Base-by-base conservation (phyloP, 78 protist species). In the Parvularia atlantis region DNA sequence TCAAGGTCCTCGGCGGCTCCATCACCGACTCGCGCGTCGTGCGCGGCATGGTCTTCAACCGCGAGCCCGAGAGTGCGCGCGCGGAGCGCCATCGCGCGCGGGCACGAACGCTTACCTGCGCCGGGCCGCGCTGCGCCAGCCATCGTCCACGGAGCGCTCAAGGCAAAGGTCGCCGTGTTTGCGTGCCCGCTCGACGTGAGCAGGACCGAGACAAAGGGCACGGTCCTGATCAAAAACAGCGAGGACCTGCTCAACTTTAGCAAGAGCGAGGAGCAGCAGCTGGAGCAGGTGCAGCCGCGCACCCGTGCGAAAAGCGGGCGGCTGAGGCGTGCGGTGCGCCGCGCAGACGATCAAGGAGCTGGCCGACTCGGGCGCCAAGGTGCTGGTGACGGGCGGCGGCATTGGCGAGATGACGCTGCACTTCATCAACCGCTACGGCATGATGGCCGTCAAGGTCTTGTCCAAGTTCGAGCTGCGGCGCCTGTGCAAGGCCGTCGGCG, bases 401-500 rank as follows among this genome's bases (percentile, higher is more conserved):
- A 75, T 95, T 41, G 82, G 96, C 57, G 99, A 97, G 39, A 46
- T 97, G 69, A 96, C 98, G 22, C 31, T 95, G 40, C 99, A 97
- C 83, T 97, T 84, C 84, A 36, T 79, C 52, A 95, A 96, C 59
- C 24, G 63, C 48, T 61, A 77, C 83, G 46, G 69, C 37, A 73
- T 97, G 63, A 85, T 97, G 93, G 92, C 66, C 31, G 70, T 93
- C 40, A 83, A 79, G 67, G 48, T 85, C 28, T 84, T 63, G 50
- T 87, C 95, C 69, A 97, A 96, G 89, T 97, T 91, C 85, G 97
- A 95, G 52, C 71, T 96, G 41, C 74, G 96, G 4, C 86, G 99
- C n/a, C 54, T 97, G 33, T 85, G 96, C 76, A 61, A 68, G 54
- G 85, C 94, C 2, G 77, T 84, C 33, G 92, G 93, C 43, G 96